Percentiles rank a stretch among this genome's conserved stretches.
phyloP scores from a whole-genome alignment of 305 asterid species.

The Solanum hybrid region DNA sequence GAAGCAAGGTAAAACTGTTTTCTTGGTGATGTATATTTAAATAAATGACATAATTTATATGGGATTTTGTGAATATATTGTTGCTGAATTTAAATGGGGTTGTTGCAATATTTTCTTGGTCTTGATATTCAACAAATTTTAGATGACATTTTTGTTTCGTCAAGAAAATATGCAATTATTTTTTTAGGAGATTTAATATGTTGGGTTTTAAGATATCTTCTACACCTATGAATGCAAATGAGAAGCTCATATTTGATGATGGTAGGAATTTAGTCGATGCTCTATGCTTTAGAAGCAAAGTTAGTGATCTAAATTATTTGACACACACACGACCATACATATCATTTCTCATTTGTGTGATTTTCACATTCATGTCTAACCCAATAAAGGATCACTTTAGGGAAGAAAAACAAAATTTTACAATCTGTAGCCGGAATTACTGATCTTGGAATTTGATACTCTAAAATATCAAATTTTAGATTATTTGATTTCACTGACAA shows the following conservation, averaged over 20 bases:
- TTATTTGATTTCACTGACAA: neutral
- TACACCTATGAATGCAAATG: neutral
- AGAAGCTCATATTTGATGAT: neutral
- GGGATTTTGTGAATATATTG: neutral
- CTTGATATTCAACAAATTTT: no score
- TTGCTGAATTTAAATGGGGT: neutral
- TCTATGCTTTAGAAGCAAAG: neutral
- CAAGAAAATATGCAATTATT: neutral
- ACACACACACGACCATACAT: neutral
- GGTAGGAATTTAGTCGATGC: neutral
- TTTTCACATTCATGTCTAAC: neutral
- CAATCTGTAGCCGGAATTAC: neutral
- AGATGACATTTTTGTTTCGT: neutral
- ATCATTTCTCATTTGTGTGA: neutral
- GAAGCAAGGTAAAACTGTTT: neutral
- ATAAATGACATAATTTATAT: no score
- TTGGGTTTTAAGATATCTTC: neutral
- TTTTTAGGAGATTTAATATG: neutral
- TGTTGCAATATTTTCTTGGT: neutral
- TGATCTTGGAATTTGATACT: neutral
- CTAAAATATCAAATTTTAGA: neutral
- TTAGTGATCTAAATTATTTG: neutral
- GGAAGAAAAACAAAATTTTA: neutral
- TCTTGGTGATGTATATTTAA: neutral
- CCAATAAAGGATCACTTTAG: neutral